Base-by-base conservation (phyloP, 768 basidiomycete genomes). In the Gyrodon lividus region DNA sequence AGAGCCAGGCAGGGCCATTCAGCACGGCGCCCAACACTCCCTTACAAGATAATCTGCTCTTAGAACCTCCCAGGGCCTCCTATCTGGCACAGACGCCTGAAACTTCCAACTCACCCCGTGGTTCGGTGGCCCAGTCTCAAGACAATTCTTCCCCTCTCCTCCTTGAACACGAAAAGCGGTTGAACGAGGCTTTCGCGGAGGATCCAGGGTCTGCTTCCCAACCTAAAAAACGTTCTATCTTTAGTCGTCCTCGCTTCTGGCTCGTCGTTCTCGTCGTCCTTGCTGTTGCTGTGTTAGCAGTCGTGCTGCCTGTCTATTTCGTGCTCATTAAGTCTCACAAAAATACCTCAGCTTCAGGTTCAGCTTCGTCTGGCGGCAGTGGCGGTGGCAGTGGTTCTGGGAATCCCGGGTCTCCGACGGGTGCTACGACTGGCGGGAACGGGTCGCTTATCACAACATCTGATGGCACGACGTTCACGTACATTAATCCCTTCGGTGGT, bases 401-500 rank as follows among this genome's bases (percentile, higher is more conserved):
- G 16, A 48, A 34, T 24, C 45, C 56, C 4, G 28, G 46, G 2
- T 33, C 56, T 26, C 56, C 56, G 2, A 26, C 55, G 47, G 57
- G 52, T 34, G 44, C 43, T 4, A 70, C 59, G 13, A 60, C 74
- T 3, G 92, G 92, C 12, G 80, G 81, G 16, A 82, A 88, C 62
- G 91, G 90, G 9, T 87, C 84, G 24, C 73, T 74, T 5, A 70
- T 92, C 46, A 81, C 76, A 7, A 72, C 75, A 17, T 81, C 77
- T 3, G 79, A 92, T 62, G 93, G 92, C 1, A 70, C 80, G 1
- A 83, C 77, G 1, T 88, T 93, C 69, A 81, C 76, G 2, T 95
- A 96, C 66, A 74, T 73, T 52, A 95, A 94, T 68, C 70, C 77
- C 17, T 88, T 90, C 63, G 90, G 83, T 30, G 87, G 87, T 35